Percentiles rank a stretch among this genome's conserved stretches.
Conservation (phyloP, 2,329 filamentous ascomycete species). For the Emmonsiellopsis sp. region DNA sequence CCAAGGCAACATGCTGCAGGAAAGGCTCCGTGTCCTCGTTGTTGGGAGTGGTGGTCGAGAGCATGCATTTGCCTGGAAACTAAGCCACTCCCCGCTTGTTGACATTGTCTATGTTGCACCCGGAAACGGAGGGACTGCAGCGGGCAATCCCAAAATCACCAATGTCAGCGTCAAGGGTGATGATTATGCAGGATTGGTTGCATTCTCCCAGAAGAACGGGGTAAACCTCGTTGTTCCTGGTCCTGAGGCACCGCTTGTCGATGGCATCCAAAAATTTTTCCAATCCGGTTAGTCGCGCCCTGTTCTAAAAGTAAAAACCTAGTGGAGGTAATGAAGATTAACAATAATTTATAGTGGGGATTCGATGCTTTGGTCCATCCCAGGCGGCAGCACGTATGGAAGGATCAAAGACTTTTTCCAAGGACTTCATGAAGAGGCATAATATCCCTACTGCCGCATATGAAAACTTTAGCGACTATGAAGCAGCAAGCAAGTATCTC, state of each 20-base stretch:
- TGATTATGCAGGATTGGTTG: conserved; percentile 69
- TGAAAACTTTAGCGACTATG: conserved; percentile 75
- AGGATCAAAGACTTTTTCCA: conserved; percentile 93
- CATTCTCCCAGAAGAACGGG: conserved; percentile 61
- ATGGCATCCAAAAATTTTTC: conserved; percentile 81
- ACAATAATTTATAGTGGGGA: conserved; percentile 44
- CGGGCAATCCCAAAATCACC: conserved; percentile 53
- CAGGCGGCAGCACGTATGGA: conserved; percentile 82
- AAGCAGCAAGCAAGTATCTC: conserved; percentile 64
- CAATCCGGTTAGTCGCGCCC: conserved; percentile 37
- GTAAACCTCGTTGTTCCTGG: conserved; percentile 83
- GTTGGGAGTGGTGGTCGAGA: conserved; percentile 92
- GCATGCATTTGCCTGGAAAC: conserved; percentile 89
- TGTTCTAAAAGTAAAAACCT: neutral
- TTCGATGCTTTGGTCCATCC: conserved; percentile 78
- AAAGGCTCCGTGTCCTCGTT: conserved; percentile 63
- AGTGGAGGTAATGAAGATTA: neutral
- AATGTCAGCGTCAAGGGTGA: conserved; percentile 67
- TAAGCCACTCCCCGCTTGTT: conserved; percentile 71
- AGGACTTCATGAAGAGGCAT: conserved; percentile 93
- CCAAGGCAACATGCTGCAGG: conserved; percentile 28
- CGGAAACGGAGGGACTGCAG: conserved; percentile 81
- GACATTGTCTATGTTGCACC: conserved; percentile 60
- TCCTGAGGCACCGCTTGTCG: conserved; percentile 87
- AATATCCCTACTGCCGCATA: conserved; percentile 86